phyloP scores from a whole-genome alignment of 352 stramenopile genomes.

The Globisporangium solare region DNA sequence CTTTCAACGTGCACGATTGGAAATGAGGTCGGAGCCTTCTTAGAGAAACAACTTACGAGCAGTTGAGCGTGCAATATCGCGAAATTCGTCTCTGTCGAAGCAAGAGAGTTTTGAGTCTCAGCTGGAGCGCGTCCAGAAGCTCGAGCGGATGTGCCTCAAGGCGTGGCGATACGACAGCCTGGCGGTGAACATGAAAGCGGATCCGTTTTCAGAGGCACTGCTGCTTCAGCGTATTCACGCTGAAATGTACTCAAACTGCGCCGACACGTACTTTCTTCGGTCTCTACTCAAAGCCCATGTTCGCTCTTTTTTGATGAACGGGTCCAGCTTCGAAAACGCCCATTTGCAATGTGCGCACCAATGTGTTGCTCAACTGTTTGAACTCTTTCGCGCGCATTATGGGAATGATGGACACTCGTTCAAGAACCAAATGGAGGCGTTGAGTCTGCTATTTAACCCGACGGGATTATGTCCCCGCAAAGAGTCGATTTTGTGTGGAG shows the following conservation, averaged over 20 bases:
- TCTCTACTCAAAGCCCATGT: slow-evolving; percentile 49
- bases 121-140: slow-evolving; percentile 43
- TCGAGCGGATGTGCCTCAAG: slow-evolving; percentile 61
- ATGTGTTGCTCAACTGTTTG: slow-evolving; percentile 26
- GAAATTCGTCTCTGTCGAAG: slow-evolving; percentile 25
- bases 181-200: slow-evolving; percentile 22
- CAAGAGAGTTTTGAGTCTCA: slow-evolving; percentile 33
- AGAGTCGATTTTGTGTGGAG: not conserved
- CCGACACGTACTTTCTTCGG: slow-evolving; percentile 50
- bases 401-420: slow-evolving; percentile 8
- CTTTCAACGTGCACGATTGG: slow-evolving; percentile 29
- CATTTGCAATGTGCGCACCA: slow-evolving; percentile 33
- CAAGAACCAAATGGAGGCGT: not conserved
- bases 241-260: slow-evolving; percentile 33
- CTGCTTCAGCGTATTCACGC: slow-evolving; percentile 49
- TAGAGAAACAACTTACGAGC: slow-evolving; percentile 24
- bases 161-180: slow-evolving; percentile 52
- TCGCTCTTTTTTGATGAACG: slow-evolving; percentile 28
- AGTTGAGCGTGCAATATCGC: slow-evolving; percentile 31
- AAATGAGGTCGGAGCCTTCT: slow-evolving; percentile 11
- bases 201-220: slow-evolving; percentile 49
- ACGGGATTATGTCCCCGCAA: not conserved
- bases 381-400: slow-evolving; percentile 24
- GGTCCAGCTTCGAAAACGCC: slow-evolving; percentile 21
- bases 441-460: slow-evolving; percentile 3